Percentiles rank a stretch among this genome's conserved stretches.
Conservation (phyloP, 176 grass and related monocot genomes). For the Zea luxurians region DNA sequence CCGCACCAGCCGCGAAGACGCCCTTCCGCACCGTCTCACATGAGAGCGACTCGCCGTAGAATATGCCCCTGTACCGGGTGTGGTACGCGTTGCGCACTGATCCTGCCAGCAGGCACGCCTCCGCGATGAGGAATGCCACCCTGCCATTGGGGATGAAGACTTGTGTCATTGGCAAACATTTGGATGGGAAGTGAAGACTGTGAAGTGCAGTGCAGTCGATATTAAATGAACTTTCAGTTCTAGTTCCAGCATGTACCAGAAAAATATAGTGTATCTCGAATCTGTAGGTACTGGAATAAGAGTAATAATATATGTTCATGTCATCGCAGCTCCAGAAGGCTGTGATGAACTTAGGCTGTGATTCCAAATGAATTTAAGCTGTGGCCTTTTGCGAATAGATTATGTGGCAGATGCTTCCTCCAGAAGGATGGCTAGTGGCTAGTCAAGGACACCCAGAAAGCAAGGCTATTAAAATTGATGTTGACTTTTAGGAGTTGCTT, state of each 20-base stretch:
- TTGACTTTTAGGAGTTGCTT: slow-evolving; percentile 31
- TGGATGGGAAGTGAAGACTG: not conserved
- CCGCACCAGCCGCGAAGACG: slow-evolving; percentile 77
- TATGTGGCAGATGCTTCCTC: slow-evolving; percentile 5
- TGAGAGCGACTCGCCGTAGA: slow-evolving; percentile 36
- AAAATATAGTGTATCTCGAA: not conserved
- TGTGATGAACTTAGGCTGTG: too few species aligned
- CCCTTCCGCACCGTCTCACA: slow-evolving; percentile 88
- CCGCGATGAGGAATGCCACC: slow-evolving; percentile 77
- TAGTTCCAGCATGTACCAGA: not conserved
- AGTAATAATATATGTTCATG: not conserved
- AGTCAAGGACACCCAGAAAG: slow-evolving; percentile 11
- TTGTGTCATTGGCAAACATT: not conserved
- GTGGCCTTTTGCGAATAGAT: not conserved
- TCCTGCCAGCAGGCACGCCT: slow-evolving; percentile 72
- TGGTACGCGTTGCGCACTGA: slow-evolving; percentile 86
- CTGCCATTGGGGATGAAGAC: slow-evolving; percentile 30
- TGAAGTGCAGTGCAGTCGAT: too few species aligned
- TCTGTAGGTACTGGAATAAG: not conserved
- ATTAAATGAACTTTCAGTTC: too few species aligned
- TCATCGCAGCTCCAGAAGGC: slow-evolving; percentile 6
- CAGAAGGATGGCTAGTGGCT: slow-evolving; percentile 6
- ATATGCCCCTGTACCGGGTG: slow-evolving; percentile 72
- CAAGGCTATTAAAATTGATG: slow-evolving; percentile 30
- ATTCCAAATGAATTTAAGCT: not conserved